Base-by-base conservation (phyloP, 495 filamentous ascomycete species). In the Penicillium coprophilum region DNA sequence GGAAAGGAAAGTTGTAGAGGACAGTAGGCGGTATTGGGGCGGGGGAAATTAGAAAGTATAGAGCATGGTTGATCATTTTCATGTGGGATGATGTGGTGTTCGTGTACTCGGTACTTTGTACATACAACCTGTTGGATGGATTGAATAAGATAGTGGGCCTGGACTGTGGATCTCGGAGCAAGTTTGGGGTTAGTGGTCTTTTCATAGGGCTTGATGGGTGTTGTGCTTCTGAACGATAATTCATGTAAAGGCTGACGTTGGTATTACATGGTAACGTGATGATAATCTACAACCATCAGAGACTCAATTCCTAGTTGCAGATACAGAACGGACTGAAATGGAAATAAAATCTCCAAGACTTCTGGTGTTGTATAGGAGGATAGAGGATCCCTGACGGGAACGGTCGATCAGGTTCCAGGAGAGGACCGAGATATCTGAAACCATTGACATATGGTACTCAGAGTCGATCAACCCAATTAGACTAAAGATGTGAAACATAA, bases 1-100 rank as follows among this genome's bases (percentile, higher is more conserved):
- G 69, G 77, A 79, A 43, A 56, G 56, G 44, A 65, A 58, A 21
- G 79, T 80, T 34, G 67, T 79, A 23, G 59, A 71, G 45, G 79
- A 79, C 57, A 74, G 72, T 49, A 64, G 74, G 52, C 62, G 64
- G 45, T 80, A 79, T 62, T 82, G 78, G 79, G 66, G 62, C 19
- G 68, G 52, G 56, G 24, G 44, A 15, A 36, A 36, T 36, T 15
- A n/a, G 32, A 15, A n/a, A n/a, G n/a, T n/a, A n/a, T n/a, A n/a
- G n/a, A n/a, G n/a, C n/a, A n/a, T n/a, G n/a, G n/a, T n/a, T n/a
- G n/a, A n/a, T n/a, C n/a, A n/a, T n/a, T n/a, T n/a, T n/a, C n/a
- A n/a, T n/a, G n/a, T n/a, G n/a, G n/a, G n/a, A n/a, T n/a, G n/a
- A n/a, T n/a, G 41, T 24, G 21, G 12, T 27, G 21, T 27, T 13